A percentile compares a stretch with the other conserved stretches of the same genome.
These are phyloP conservation scores for Chrysopogon serrulatus DNA, from an alignment of 176 grass and related monocot genomes.

Conservation along the genomic window DNA sequence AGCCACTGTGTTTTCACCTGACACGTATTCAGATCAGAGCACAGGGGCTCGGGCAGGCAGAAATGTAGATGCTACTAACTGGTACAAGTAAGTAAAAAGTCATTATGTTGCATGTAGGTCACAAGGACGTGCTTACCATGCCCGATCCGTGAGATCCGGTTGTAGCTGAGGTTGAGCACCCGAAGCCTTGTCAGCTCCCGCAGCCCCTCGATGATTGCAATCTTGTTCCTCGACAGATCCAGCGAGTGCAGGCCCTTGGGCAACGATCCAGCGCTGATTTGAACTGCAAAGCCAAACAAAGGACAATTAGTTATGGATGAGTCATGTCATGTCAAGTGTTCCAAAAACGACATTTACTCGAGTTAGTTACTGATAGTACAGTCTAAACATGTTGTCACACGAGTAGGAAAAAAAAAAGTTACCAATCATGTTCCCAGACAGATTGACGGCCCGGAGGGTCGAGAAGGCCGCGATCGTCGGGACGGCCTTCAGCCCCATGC, in stretches of 20 bases:
- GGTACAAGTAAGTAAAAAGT: neutral
- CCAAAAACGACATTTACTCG: neutral
- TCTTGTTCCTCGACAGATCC: constrained; percentile 93
- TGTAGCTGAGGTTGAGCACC: constrained; percentile 89
- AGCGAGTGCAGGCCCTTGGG: constrained; percentile 77
- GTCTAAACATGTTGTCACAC: neutral
- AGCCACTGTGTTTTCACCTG: neutral
- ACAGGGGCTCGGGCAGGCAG: neutral
- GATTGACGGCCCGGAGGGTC: constrained; percentile 68
- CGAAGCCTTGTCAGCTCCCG: constrained; percentile 82
- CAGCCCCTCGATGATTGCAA: constrained; percentile 65
- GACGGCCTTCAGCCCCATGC: constrained; percentile 72
- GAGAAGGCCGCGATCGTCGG: constrained; percentile 72
- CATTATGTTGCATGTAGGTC: neutral
- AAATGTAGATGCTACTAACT: neutral
- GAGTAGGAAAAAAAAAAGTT: neutral
- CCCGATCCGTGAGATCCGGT: constrained; percentile 77
- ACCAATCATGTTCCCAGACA: constrained; percentile 93
- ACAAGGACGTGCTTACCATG: constrained; percentile 51
- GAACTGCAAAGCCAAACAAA: constrained; percentile 31
- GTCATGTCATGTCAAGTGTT: neutral
- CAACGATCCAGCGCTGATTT: constrained; percentile 54
- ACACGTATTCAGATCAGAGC: neutral
- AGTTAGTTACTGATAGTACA: neutral
- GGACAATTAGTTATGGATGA: neutral